Evolutionary conservation across 2,329 filamentous ascomycete genomes (phyloP), one percentile per base, ranked within the genome.

Genomic region (Phaeosphaeria sp.): DNA sequence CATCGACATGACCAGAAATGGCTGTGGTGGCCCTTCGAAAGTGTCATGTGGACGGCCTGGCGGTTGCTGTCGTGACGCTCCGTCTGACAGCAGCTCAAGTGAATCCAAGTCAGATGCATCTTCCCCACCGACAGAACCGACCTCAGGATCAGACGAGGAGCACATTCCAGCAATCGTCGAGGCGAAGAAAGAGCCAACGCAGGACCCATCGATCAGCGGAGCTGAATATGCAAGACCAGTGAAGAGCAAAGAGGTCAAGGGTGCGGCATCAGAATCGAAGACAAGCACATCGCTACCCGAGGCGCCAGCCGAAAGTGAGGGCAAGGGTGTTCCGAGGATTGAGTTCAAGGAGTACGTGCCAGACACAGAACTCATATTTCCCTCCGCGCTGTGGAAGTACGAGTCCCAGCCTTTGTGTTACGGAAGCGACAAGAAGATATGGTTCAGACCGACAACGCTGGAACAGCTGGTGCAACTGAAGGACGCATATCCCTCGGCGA

Each of bases 281-380:
- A 83, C 56, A 59, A 71, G 55, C 53, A 76, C 61, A 58, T 73
- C 57, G 11, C 69, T 74, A 9, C 13, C 46, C 2, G 64, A 69
- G 15, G 67, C 78, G 33, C 76, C 78, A 1, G 71, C 79, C 18
- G 81, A 82, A 54, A 81, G 78, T 46, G 96, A 96, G 0, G 56
- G 61, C 22, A 56, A 70, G 3, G 74, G 75, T 1, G 25, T 77
- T 3, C 72, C 74, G 88, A 89, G 0, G 85, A 90, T 22, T 89
- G 93, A 13, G 0, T 96, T 97, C 74, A 94, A 96, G 70, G 89
- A 93, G 67, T 97, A 97, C 75, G 89, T 91, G 40, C 91, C 92
- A 2, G 91, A 95, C 49, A 96, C 93, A 0, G 91, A 98, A 74
- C 85, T 98, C 57, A 98, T 98, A 56, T 98, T 97, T 74, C 94